Base-by-base conservation (phyloP, 2,329 filamentous ascomycete species). In the Penicillium aurantiogriseum region DNA sequence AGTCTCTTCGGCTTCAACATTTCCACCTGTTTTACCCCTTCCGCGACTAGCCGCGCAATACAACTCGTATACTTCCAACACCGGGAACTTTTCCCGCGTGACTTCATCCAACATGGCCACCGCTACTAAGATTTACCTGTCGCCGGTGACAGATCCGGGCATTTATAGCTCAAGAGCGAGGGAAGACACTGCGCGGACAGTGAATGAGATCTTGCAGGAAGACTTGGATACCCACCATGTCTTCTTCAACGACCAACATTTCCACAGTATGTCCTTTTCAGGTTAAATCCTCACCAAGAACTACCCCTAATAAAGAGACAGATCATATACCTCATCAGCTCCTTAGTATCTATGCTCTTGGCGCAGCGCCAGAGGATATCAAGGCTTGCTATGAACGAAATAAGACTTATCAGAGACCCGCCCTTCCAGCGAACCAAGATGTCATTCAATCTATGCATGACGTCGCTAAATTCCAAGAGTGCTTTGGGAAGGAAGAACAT, bases 321-420 rank as follows among this genome's bases (percentile, higher is more conserved):
- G 76, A 96, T 71, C 92, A 96, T 68, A 90, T 94, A 59, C 82
- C 81, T 4, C 92, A 96, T 66, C 87, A 91, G 36, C 76, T 95
- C 5, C 82, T 96, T 11, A 86, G 87, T 17, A 78, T 94, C 31
- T 96, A 88, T 71, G 88, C 89, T 35, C 85, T 94, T 1, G 88
- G 88, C 0, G 91, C 90, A 8, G 75, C 81, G 0, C 71, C 86
- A 0, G 70, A 79, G 0, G 72, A 83, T 19, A 80, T 97, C 4
- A 80, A 87, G 64, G 75, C 76, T 11, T 86, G 82, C 17, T 96
- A 89, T 70, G 79, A 86, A 43, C 71, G 76, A 44, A 92, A 93
- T 71, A 76, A 75, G 5, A 68, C 69, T 5, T 92, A 93, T 68
- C 92, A 96, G 69, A 78, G 84, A 4, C 79, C 81, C 0, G 74